Evolutionary conservation across 1,284 basidiomycete species (phyloP), one percentile per base, ranked within the genome.

Genomic region (Ustilago curta): DNA sequence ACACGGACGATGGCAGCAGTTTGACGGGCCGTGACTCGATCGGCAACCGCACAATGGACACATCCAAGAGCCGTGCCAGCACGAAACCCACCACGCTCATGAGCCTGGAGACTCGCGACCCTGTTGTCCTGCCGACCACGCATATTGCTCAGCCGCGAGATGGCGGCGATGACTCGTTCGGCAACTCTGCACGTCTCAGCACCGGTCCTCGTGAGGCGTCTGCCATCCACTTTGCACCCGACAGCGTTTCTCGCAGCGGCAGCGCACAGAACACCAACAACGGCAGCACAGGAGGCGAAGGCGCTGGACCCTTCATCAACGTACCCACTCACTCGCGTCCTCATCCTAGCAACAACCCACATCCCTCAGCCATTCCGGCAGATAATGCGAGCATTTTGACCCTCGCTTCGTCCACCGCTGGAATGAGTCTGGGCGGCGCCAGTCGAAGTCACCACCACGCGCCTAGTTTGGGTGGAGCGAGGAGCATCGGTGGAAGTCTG

Each of bases 81-180:
- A 98, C 95, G 6, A 97, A 97, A 85, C 95, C 94, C 2, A 98
- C 95, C 2, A 98, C 95, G 0, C 86, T 97, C 27, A 88, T 97
- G 45, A 94, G 92, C 76, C 89, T 96, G 67, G 95, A 97, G 16
- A 77, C 69, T 8, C 71, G 75, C 43, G 77, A 74, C 21, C 51
- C 63, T 8, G 58, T 56, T 3, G 53, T 76, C 18, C 62, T 72
- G 4, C 74, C 72, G 23, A 91, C 93, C 87, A 95, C 91, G 8
- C 94, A 95, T 86, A 97, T 97, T 75, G 94, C 94, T 4, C 92
- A 95, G 82, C 91, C 90, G 8, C 91, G 91, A 88, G 40, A 58
- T 49, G 49, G 43, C 12, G 63, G 62, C 8, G 67, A 62, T 16
- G 71, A 72, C 37, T 65, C 58, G 18, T 62, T 69, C 25, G 62